Conservation (phyloP, 192 early-diverging fungal genomes). For the Piromyces finnis region DNA sequence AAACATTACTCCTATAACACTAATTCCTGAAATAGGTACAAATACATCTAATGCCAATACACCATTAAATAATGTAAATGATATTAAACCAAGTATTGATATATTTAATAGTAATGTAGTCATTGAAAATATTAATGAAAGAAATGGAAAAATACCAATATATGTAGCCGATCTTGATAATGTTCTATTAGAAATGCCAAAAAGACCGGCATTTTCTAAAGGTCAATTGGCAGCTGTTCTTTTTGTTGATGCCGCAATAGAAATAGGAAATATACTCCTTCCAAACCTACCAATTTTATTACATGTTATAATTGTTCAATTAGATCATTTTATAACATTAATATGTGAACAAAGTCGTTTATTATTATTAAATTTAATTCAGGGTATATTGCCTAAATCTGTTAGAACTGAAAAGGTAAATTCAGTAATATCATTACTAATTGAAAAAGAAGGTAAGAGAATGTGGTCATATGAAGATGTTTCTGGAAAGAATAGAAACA, state of each 20-base stretch:
- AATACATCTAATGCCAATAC: neutral
- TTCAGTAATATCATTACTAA: conserved; percentile 21
- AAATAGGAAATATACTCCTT: conserved; percentile 40
- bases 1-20: conserved; percentile 48
- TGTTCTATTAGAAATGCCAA: conserved; percentile 37
- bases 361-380: conserved; percentile 59
- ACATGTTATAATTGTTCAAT: conserved; percentile 58
- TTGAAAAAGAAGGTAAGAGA: conserved; percentile 49
- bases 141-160: neutral
- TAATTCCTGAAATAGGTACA: conserved; percentile 25
- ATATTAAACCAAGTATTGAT: neutral
- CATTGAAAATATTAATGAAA: neutral
- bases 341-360: conserved; percentile 57
- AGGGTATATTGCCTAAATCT: conserved; percentile 32
- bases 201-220: conserved; percentile 47
- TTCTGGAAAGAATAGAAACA: conserved; percentile 20
- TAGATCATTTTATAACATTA: conserved; percentile 59
- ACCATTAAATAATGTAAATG: neutral
- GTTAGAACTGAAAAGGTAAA: conserved; percentile 18
- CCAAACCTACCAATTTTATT: conserved; percentile 52
- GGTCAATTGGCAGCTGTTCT: conserved; percentile 61
- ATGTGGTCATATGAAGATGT: conserved; percentile 71
- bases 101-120: neutral
- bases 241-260: conserved; percentile 61
- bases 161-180: conserved; percentile 55